Percentiles rank a stretch among this genome's conserved stretches.
Evolutionary conservation across 129 eudicot species (phyloP).

Genomic region (Tagetes patula): DNA sequence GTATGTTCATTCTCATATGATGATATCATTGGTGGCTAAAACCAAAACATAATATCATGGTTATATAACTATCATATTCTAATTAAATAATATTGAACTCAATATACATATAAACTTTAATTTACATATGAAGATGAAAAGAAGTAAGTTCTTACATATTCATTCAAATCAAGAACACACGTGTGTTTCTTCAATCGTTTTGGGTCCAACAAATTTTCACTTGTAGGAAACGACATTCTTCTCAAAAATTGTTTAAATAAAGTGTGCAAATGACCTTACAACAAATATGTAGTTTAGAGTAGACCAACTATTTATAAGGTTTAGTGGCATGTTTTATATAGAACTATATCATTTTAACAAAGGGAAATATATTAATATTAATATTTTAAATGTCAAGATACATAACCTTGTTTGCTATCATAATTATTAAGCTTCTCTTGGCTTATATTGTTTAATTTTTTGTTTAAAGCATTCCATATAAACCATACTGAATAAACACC

Average conservation of each 20-base stretch:
- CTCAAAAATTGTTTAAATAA: not conserved
- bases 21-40: slow-evolving; percentile 32
- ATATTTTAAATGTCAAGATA: slow-evolving; percentile 18
- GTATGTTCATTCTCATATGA: slow-evolving; percentile 33
- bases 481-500: not conserved
- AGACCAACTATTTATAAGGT: slow-evolving; percentile 22
- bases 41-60: slow-evolving; percentile 9
- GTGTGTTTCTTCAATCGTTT: slow-evolving; percentile 15
- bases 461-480: slow-evolving; percentile 6
- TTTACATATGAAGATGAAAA: not conserved
- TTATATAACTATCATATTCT: not conserved
- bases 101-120: not conserved
- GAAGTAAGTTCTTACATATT: slow-evolving; percentile 13
- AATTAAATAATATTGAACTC: not conserved
- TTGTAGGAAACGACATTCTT: slow-evolving; percentile 27
- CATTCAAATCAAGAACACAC: slow-evolving; percentile 32
- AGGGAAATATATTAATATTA: slow-evolving; percentile 9
- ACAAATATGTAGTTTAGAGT: not conserved
- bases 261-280: not conserved
- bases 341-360: not conserved
- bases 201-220: slow-evolving; percentile 7
- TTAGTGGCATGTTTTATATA: slow-evolving; percentile 2
- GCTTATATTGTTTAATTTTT: slow-evolving; percentile 15
- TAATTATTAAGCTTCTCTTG: slow-evolving; percentile 9
- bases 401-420: slow-evolving; percentile 24